A percentile compares a stretch with the other conserved stretches of the same genome.
phyloP scores from a whole-genome alignment of 805 yeast genomes.

The Nakazawaea holstii region DNA sequence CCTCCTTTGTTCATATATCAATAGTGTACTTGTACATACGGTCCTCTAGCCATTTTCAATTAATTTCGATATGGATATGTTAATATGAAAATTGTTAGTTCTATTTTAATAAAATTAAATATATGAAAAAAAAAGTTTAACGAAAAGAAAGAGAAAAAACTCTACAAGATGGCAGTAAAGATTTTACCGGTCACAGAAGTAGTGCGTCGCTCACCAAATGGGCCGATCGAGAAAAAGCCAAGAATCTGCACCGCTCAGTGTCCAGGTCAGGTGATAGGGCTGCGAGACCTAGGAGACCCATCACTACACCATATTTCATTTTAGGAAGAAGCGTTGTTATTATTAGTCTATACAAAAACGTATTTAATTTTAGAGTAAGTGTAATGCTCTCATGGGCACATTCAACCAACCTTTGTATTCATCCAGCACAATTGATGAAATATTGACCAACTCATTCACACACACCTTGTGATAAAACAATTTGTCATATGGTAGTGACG shows the following conservation, averaged over 20 bases:
- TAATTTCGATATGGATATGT: conserved; percentile 3
- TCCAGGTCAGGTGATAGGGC: neutral
- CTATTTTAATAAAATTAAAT: neutral
- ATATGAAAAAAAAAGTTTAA: neutral
- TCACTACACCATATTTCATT: neutral
- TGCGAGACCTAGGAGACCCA: neutral
- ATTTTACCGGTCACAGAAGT: neutral
- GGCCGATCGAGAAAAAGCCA: neutral
- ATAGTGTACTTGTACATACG: conserved; percentile 36
- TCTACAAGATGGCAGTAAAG: neutral
- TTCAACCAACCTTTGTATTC: conserved; percentile 1
- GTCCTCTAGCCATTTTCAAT: conserved; percentile 72
- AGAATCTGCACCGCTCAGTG: no score
- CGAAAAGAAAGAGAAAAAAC: conserved; percentile 1
- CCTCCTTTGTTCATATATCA: no score
- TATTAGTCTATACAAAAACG: neutral
- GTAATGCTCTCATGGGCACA: conserved; percentile 1
- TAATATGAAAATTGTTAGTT: neutral
- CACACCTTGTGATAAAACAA: neutral
- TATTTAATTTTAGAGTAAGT: neutral
- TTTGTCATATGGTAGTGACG: neutral
- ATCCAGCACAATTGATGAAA: conserved; percentile 1
- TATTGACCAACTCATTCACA: conserved; percentile 1
- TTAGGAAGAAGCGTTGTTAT: no score
- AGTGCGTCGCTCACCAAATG: neutral